Evolutionary conservation across 2,329 filamentous ascomycete species (phyloP), one percentile per base, ranked within the genome.

Genomic region (Keithomyces neogunnii): DNA sequence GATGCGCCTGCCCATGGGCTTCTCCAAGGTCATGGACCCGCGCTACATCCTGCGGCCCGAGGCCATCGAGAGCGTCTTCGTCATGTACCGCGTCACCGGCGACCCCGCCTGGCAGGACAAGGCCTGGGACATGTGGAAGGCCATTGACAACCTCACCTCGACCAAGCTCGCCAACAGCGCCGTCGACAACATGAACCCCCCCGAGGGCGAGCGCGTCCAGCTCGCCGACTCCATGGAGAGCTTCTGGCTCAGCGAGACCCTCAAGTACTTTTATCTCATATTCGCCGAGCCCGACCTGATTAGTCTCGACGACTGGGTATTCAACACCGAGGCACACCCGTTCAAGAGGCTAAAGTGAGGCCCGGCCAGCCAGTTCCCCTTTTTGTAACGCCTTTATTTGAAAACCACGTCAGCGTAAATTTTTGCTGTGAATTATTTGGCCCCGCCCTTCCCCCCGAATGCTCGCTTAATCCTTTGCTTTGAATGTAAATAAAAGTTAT

Each of bases 201-300:
- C 59, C 0, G 1, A 5, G 13, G 56, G 53, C 1, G 64, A 64
- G 19, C 57, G 62, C 47, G 62, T 66, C 1, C 55, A 71, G 43
- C 66, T 69, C 53, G 65, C 70, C 36, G 84, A 89, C 59, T 77
- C 76, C n/a, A 84, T 85, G 80, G 81, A 88, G 67, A 63, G 63
- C 53, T 88, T 88, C 61, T 89, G 85, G 83, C 71, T 85, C 59
- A 80, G 81, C 0, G 85, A 89, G 70, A 89, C 85, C 31, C 67
- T 89, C 54, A 89, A 89, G 68, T 89, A 89, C 55, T 88, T 88
- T 48, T 89, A 85, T 56, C 62, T 89, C 42, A 75, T 88, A 30
- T 89, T 88, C 59, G 79, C 77, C n/a, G 77, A 85, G 43, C 78
- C 82, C 2, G 72, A 77, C 10, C 57, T 81, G 19, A 69, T 87